Evolutionary conservation across 2,329 filamentous ascomycete genomes (phyloP), one percentile per base, ranked within the genome.

Genomic region (Aspergillus awamori): DNA sequence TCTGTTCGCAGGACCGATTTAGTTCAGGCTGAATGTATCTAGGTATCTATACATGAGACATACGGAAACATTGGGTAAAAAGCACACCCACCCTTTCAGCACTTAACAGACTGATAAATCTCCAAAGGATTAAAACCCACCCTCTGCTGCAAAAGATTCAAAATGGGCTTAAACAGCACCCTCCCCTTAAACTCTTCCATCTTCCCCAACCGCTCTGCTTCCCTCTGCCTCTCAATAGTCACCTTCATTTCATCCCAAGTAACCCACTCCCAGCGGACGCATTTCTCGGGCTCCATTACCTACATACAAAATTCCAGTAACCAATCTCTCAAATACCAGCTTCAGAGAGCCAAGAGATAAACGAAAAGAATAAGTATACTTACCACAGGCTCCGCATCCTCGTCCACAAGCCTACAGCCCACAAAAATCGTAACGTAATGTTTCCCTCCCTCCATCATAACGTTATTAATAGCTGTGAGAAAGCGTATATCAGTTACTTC

Each of bases 381-480:
- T 61, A 89, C 87, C 79, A 82, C 59, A 0, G 89, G 84, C 64
- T 84, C 73, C 20, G 80, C 80, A 0, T 68, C 65, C 22, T 81
- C 77, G 26, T 86, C 81, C 0, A 76, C 69, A 66, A 85, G 77
- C 47, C 75, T 75, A 39, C 84, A 86, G 0, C 79, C 76, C 62
- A 92, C 84, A 67, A 90, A 93, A 5, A 92, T 73, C 0, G 90
- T 93, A 55, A 92, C 81, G 69, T 93, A 93, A 70, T 93, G 90
- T 73, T 87, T 90, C 0, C 76, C 76, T 22, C 83, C 81, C 0
- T 71, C 70, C 1, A 75, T 69, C 70, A 92, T 90, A 0, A 89
- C 72, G 67, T 88, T 86, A 70, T 92, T 91, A 4, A 88, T 91
- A 0, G 86, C 82, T 0, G 83, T 84, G 0, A 88, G 65, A 33